Evolutionary conservation across 2,329 filamentous ascomycete species (phyloP).

Genomic region (Penicillium vulpinum): DNA sequence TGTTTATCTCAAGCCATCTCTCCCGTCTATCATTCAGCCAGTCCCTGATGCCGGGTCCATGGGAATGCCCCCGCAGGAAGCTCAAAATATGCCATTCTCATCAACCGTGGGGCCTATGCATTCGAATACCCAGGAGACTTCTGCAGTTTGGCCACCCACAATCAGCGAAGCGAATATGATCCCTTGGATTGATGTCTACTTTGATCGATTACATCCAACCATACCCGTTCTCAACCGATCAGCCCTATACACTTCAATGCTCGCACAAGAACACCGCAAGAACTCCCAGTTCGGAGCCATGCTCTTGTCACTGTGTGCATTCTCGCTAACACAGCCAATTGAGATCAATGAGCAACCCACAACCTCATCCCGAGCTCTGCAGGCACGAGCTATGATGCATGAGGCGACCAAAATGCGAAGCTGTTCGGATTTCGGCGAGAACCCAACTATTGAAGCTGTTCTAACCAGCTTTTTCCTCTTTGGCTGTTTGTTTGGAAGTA

Average conservation of each 20-base stretch:
- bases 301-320: slow-evolving; percentile 45
- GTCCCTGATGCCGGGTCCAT: slow-evolving; percentile 22
- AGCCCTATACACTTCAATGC: slow-evolving; percentile 44
- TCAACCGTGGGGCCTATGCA: slow-evolving; percentile 20
- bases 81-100: slow-evolving; percentile 22
- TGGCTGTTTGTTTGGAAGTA: slow-evolving; percentile 68
- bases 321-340: slow-evolving; percentile 48
- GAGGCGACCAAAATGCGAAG: slow-evolving; percentile 48
- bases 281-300: slow-evolving; percentile 48
- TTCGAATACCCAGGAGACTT: slow-evolving; percentile 21
- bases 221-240: slow-evolving; percentile 45
- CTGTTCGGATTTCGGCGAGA: slow-evolving; percentile 43
- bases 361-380: slow-evolving; percentile 36
- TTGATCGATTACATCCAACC: slow-evolving; percentile 47
- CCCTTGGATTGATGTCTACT: slow-evolving; percentile 47
- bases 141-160: slow-evolving; percentile 39
- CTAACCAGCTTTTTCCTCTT: slow-evolving; percentile 77
- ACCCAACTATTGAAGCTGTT: slow-evolving; percentile 43
- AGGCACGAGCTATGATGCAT: slow-evolving; percentile 45
- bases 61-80: slow-evolving; percentile 20
- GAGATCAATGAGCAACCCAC: slow-evolving; percentile 45
- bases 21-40: slow-evolving; percentile 36
- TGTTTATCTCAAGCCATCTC: slow-evolving; percentile 36
- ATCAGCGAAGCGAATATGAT: slow-evolving; percentile 46
- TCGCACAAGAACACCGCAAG: slow-evolving; percentile 45